Evolutionary conservation across 2,329 filamentous ascomycete genomes (phyloP), one percentile per base, ranked within the genome.

Genomic region (Metarhizium rileyi): DNA sequence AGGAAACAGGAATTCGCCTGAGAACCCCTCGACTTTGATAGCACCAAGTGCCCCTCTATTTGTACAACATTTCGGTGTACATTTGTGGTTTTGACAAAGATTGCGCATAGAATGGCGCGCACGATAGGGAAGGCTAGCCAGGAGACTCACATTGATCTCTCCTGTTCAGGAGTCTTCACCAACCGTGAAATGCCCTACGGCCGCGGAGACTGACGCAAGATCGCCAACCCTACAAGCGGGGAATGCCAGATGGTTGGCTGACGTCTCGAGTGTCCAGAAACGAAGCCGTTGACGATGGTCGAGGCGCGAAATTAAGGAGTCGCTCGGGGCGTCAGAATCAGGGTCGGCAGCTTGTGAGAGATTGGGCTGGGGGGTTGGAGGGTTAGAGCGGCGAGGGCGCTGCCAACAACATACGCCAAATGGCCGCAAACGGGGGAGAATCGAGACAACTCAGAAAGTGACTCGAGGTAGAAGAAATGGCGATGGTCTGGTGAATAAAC

Each of bases 171-270:
- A 33, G 56, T 50, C 54, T 55, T 52, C 46, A 51, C 53, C 53
- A 53, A 54, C 50, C 51, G 53, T 50, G 55, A 50, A 55, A 51
- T 54, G 54, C 54, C 53, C 50, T 57, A 53, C 55, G 53, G 57
- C 57, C 61, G 56, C 55, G n/a, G 54, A 56, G 51, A 53, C 58
- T 62, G 56, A 16, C 41, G 5, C 18, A 35, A 50, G 51, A 50
- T 51, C 52, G 49, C 59, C 50, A 57, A 57, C 61, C 59, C 53
- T 53, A 51, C 42, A 51, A 28, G 59, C 61, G 58, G 56, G 56
- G 52, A 36, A 40, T 48, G 48, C 14, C 14, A 26, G 28, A 20
- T n/a, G 30, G 43, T 22, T 16, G 35, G 28, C 43, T 44, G 43
- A 41, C 25, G 47, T 47, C 43, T 42, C 28, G 18, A 44, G 33